Percentiles rank a stretch among this genome's conserved stretches.
Evolutionary conservation across 2,329 filamentous ascomycete species (phyloP).

Genomic region (Colletotrichum incanum): DNA sequence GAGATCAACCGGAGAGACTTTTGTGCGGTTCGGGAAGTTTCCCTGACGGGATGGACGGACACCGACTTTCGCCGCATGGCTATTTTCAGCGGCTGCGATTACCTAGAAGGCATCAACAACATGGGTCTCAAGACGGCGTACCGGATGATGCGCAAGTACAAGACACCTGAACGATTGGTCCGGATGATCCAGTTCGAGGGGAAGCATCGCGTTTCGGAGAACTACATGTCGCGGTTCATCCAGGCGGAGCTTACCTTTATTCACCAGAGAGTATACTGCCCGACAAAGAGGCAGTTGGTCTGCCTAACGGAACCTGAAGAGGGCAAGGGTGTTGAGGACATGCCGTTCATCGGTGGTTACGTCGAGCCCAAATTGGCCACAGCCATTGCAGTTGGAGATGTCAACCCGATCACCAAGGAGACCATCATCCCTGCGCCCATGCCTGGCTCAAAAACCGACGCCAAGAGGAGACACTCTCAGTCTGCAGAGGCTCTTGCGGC

Average conservation of each 20-base stretch:
- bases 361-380: slow-evolving; percentile 79
- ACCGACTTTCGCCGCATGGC: slow-evolving; percentile 94
- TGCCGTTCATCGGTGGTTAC: slow-evolving; percentile 85
- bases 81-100: slow-evolving; percentile 96
- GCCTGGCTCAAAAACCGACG: slow-evolving; percentile 60
- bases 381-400: slow-evolving; percentile 83
- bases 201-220: slow-evolving; percentile 83
- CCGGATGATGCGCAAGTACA: slow-evolving; percentile 90
- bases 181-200: slow-evolving; percentile 91
- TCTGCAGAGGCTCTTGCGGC: slow-evolving; percentile 38
- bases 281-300: slow-evolving; percentile 78
- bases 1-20: slow-evolving; percentile 94
- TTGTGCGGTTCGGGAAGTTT: slow-evolving; percentile 88
- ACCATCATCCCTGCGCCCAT: slow-evolving; percentile 63
- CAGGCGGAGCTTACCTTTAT: slow-evolving; percentile 94
- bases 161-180: slow-evolving; percentile 86
- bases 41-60: slow-evolving; percentile 92
- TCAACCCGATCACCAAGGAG: slow-evolving; percentile 92
- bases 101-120: slow-evolving; percentile 86
- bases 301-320: slow-evolving; percentile 79
- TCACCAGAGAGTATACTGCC: slow-evolving; percentile 95
- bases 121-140: slow-evolving; percentile 96
- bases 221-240: slow-evolving; percentile 85
- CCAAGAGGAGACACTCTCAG: slow-evolving; percentile 60
- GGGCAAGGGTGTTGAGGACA: slow-evolving; percentile 75